A percentile compares a stretch with the other conserved stretches of the same genome.
Evolutionary conservation across 1,284 basidiomycete genomes (phyloP).

Genomic region (Sanguinoderma infundibulare): DNA sequence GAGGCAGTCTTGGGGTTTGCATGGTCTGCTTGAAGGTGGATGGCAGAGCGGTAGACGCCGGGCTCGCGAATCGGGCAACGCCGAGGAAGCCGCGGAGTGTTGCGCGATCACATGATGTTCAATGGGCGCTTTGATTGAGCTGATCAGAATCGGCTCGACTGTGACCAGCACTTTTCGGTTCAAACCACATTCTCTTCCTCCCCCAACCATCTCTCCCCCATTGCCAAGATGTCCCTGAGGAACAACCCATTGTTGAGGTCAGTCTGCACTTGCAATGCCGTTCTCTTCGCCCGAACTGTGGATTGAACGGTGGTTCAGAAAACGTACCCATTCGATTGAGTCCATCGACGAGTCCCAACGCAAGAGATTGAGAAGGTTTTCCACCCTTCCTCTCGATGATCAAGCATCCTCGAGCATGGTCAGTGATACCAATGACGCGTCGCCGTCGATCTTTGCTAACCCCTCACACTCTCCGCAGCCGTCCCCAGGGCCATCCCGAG

Average conservation of each 20-base stretch:
- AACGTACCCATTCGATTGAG: constrained; percentile 12
- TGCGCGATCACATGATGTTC: constrained; percentile 21
- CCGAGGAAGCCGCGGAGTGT: too few relatives aligned
- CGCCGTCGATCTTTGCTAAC: constrained; percentile 5
- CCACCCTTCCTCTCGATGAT: constrained; percentile 6
- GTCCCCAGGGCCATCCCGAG: constrained; percentile 5
- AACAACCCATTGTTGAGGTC: constrained; percentile 10
- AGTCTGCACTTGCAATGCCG: neutral
- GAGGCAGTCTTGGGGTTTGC: too few relatives aligned
- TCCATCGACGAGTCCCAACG: constrained; percentile 6
- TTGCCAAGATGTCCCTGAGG: constrained; percentile 8
- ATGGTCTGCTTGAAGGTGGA: too few relatives aligned
- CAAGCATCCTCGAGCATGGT: constrained; percentile 3
- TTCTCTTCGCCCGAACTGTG: neutral
- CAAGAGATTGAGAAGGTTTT: constrained; percentile 11
- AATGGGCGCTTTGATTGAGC: constrained; percentile 2
- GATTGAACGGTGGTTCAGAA: constrained; percentile 4
- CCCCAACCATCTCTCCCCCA: neutral
- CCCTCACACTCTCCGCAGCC: constrained; percentile 1
- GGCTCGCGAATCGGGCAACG: too few relatives aligned
- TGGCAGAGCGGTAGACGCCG: too few relatives aligned
- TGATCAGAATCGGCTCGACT: neutral
- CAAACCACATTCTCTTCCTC: neutral
- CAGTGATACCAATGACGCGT: constrained; percentile 10
- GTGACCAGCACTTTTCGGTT: neutral